Evolutionary conservation across 495 filamentous ascomycete species (phyloP).

Genomic region (Lasiosphaeris hirsuta): DNA sequence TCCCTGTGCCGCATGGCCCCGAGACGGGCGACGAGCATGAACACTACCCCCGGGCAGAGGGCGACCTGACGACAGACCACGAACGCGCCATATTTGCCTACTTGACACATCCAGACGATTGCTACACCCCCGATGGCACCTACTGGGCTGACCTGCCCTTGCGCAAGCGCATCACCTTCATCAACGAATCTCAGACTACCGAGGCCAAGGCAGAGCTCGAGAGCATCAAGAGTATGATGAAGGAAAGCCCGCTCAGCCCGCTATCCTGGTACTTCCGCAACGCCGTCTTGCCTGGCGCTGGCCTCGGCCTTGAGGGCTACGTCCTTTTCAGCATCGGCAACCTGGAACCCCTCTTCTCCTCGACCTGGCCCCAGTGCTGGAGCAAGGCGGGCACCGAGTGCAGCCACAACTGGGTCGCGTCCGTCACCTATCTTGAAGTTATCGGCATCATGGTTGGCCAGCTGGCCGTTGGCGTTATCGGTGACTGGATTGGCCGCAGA

Average conservation of each 20-base stretch:
- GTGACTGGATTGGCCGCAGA: conserved; percentile 72
- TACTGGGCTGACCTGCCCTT: conserved; percentile 88
- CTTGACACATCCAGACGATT: conserved; percentile 77
- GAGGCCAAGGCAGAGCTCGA: conserved; percentile 64
- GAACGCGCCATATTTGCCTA: conserved; percentile 71
- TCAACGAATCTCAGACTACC: conserved; percentile 60
- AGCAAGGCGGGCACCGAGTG: conserved; percentile 53
- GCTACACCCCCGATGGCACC: conserved; percentile 69
- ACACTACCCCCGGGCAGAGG: conserved; percentile 27
- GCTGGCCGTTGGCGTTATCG: conserved; percentile 65
- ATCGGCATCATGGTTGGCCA: conserved; percentile 87
- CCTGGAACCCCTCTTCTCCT: conserved; percentile 69
- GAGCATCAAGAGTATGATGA: conserved; percentile 71
- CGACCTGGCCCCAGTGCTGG: conserved; percentile 74
- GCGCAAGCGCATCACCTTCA: conserved; percentile 63
- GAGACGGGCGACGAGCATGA: conserved; percentile 41
- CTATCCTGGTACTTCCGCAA: conserved; percentile 80
- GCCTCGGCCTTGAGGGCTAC: conserved; percentile 86
- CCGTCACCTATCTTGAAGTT: conserved; percentile 82
- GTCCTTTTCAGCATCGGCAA: conserved; percentile 95
- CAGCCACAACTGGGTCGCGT: conserved; percentile 67
- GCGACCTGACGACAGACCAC: conserved; percentile 49
- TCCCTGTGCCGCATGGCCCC: conserved; percentile 49
- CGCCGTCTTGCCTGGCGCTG: conserved; percentile 83
- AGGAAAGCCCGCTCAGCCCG: conserved; percentile 74